Evolutionary conservation across 371 early-diverging fungal genomes (phyloP), one percentile per base, ranked within the genome.

Genomic region (Mortierella sp.): DNA sequence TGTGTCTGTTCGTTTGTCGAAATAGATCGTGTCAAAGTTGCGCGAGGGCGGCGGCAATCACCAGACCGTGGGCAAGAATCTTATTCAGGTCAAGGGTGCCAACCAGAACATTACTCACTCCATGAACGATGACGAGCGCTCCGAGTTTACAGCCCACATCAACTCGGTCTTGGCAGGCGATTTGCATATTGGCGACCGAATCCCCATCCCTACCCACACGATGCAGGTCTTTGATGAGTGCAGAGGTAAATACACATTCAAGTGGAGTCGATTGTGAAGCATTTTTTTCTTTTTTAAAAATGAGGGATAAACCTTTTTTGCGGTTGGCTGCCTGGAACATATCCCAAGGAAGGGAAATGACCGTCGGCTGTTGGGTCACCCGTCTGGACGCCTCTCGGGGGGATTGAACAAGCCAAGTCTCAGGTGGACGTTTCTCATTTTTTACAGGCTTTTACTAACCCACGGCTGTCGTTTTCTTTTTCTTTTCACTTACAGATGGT

Each of bases 121-220:
- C 10, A 97, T 99, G 90, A 98, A 99, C 88, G 98, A 98, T 84
- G 99, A 99, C 85, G 99, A 99, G 89, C 95, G 96, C 85, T 96
- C 96, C 79, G 96, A 96, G 89, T 99, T 99, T 82, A 95, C 96
- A 38, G 92, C 93, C 82, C 98, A 99, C 89, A 97, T 99, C 84
- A 99, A 99, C 90, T 91, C 93, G 54, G 93, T 93, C 57, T 90
- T 99, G 74, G 94, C 91, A 19, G 92, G 93, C 57, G 99, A 98
- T 90, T 86, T 86, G 75, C 94, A 98, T 88, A 89, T 99, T 44
- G 95, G 93, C 28, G 90, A 94, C 80, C 93, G 97, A 34, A 87
- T 99, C 73, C 99, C 99, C 26, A 97, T 99, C 75, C 96, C 97
- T 72, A 93, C 95, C n/a, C 90, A 95, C 74, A 95, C 97, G 19